Evolutionary conservation across 139 green algal species (phyloP), one percentile per base, ranked within the genome.

Genomic region (Chlorokybus atmophyticus): DNA sequence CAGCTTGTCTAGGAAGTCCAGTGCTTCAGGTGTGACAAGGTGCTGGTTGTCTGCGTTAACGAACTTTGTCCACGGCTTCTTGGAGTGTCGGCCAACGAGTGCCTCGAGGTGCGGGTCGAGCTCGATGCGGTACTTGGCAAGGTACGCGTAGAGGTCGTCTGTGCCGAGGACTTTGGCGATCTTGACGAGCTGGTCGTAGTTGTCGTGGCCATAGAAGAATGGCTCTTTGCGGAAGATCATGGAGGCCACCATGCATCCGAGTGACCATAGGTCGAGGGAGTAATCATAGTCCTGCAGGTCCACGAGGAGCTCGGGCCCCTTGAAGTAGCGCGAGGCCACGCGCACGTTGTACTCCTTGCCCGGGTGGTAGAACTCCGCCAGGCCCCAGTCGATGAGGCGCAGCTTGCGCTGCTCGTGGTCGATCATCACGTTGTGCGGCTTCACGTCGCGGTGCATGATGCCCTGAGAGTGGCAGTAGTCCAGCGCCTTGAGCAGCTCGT

Each of bases 151-250:
- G 55, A 95, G 73, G 28, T 81, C 75, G 24, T 95, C 86, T 0
- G 85, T 98, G 51, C 91, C 91, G 65, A 98, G 81, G 41, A 98
- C 90, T 75, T 85, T 89, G 59, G 86, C 87, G 58, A 98, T 98
- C 74, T 97, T 97, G 38, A 94, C 92, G 30, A 99, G 77, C 78
- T 99, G 90, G 64, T 97, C 90, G 63, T 95, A 93, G 73, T 98
- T 97, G 79, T 97, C 91, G 61, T 94, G 84, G 1, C 91, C 92
- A 57, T 91, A 94, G 78, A 99, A 99, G 76, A 99, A 99, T n/a
- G 92, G 92, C 62, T 95, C 87, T 67, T 94, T 93, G 25, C 85
- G 76, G 72, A 95, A 98, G 23, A 97, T 83, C 66, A 79, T 79
- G 31, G 66, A 66, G 8, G 71, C 71, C 38, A 79, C 72, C 71